Evolutionary conservation across 805 yeast species (phyloP), one percentile per base, ranked within the genome.

Genomic region (Wickerhamomyces bovis): DNA sequence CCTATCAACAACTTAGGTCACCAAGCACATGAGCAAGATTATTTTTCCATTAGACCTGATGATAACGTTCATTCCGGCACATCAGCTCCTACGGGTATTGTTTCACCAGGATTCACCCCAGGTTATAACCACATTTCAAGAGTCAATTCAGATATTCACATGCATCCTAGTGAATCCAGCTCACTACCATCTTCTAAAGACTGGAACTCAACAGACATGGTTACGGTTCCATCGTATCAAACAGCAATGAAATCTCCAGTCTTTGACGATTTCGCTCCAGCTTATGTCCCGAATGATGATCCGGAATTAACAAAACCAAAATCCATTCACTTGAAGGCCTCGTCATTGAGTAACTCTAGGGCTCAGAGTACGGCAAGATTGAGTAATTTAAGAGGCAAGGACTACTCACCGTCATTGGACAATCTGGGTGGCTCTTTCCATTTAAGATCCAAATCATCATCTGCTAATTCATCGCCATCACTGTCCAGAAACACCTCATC

Each of bases 171-270:
- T 38, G 55, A 12, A n/a, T 33, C 41, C 1, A 41, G 25, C 5
- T 12, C 44, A 3, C 23, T 41, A 6, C 36, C 43, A 11, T 39
- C 55, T 11, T 28, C 42, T 7, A 57, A 59, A 13, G 75, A 68
- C 25, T 69, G 74, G 72, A 75, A 76, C 48, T 50, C 72, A 3
- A 62, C 63, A 6, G 64, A 70, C 2, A 53, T 88, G 52, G 80
- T 85, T 19, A 69, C 79, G 42, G 96, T 92, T 7, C 98, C 98
- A 0, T 81, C 96, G 0, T 92, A 92, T 64, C 76, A 75, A 8
- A 82, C 85, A 28, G 97, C 98, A 0, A 65, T 89, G 63, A 77
- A 76, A 56, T 64, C 77, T 2, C 81, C 74, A 41, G 68, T 66
- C 6, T 65, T 73, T 11, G 75, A 70, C 19, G 79, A 76, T 44